Conservation (phyloP, 2,329 filamentous ascomycete genomes). For the Fusarium robinianum region DNA sequence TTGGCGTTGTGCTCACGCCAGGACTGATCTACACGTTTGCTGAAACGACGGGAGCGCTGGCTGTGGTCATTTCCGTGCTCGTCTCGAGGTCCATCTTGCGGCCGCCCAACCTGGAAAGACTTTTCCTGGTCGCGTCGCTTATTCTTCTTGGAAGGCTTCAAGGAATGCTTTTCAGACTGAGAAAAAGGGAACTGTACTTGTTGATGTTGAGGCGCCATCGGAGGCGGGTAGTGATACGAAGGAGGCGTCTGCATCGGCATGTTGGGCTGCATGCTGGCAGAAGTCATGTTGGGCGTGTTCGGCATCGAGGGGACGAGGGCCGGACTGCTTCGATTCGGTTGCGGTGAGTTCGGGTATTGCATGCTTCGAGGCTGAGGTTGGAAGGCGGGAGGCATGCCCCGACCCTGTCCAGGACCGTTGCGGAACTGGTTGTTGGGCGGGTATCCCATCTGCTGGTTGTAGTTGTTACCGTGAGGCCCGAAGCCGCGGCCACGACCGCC, state of each 20-base stretch:
- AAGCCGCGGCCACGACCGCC: conserved; percentile 57
- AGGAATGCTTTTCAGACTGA: conserved; percentile 42
- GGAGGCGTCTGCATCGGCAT: conserved; percentile 69
- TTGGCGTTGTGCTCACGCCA: conserved; percentile 37
- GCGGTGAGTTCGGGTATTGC: conserved; percentile 64
- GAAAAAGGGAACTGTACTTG: conserved; percentile 60
- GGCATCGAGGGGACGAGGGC: conserved; percentile 68
- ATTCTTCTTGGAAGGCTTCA: conserved; percentile 51
- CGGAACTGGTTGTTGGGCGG: conserved; percentile 50
- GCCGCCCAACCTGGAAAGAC: conserved; percentile 47
- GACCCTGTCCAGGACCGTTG: conserved; percentile 52
- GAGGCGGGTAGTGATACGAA: conserved; percentile 64
- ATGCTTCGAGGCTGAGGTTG: conserved; percentile 52
- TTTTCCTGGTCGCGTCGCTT: conserved; percentile 53
- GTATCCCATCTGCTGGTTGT: conserved; percentile 52
- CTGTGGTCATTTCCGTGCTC: conserved; percentile 41
- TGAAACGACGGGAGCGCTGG: conserved; percentile 48
- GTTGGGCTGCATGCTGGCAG: conserved; percentile 55
- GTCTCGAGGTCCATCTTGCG: conserved; percentile 45
- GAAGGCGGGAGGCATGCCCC: conserved; percentile 56
- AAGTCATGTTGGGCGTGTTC: conserved; percentile 70
- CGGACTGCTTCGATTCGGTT: conserved; percentile 68
- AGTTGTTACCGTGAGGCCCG: conserved; percentile 49
- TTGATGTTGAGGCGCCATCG: conserved; percentile 63
- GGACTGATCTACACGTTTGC: conserved; percentile 50